A percentile compares a stretch with the other conserved stretches of the same genome.
Evolutionary conservation across 2,329 filamentous ascomycete species (phyloP).

Genomic region (Didymella pomorum): DNA sequence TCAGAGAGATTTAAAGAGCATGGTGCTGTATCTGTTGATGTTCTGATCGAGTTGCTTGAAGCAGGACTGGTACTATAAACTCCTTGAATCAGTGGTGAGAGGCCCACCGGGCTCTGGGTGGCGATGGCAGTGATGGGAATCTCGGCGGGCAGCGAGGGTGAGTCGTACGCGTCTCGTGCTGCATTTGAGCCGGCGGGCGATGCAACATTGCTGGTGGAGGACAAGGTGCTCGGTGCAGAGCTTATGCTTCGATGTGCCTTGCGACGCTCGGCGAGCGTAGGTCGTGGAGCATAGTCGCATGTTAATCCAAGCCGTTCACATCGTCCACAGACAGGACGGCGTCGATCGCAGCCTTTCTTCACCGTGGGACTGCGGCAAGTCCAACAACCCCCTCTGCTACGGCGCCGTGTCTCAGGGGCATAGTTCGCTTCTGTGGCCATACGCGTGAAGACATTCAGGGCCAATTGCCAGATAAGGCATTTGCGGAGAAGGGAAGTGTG

Average conservation of each 20-base stretch:
- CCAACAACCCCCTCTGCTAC: constrained; percentile 26
- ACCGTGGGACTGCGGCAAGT: constrained; percentile 25
- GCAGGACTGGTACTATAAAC: not conserved
- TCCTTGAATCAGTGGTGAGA: not conserved
- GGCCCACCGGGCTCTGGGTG: not conserved
- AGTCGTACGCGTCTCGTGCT: not conserved
- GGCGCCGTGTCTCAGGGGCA: constrained; percentile 1
- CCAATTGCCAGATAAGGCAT: not conserved
- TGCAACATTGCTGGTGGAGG: constrained; percentile 46
- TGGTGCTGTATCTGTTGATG: constrained; percentile 3
- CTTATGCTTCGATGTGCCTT: constrained; percentile 7
- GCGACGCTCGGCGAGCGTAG: constrained; percentile 25
- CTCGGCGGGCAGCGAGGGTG: not conserved
- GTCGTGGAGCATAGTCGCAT: constrained; percentile 26
- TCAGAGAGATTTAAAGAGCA: constrained; percentile 37
- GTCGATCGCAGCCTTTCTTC: constrained; percentile 28
- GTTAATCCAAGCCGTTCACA: constrained; percentile 15
- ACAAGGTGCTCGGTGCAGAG: constrained; percentile 2
- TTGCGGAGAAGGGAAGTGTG: not conserved
- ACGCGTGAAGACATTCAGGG: constrained; percentile 1
- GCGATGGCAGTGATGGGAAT: too few relatives aligned
- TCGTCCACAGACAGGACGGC: constrained; percentile 23
- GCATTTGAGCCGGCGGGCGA: not conserved
- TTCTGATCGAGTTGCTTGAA: not conserved
- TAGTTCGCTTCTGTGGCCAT: constrained; percentile 11